A percentile compares a stretch with the other conserved stretches of the same genome.
phyloP scores from a whole-genome alignment of 208 protist genomes.

The Leishmania braziliensis region DNA sequence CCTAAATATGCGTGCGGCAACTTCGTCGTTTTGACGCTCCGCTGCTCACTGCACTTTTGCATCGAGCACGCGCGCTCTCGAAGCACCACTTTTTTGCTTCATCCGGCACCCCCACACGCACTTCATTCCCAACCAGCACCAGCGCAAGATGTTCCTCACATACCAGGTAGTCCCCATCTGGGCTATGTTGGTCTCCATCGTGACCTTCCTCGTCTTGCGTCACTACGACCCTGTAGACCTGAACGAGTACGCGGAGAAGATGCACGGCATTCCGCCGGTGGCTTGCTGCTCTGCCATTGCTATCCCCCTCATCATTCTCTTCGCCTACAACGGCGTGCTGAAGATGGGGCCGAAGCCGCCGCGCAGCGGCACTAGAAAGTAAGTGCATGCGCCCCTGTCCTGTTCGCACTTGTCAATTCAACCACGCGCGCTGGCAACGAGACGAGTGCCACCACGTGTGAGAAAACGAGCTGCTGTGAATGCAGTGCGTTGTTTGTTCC shows the following conservation, averaged over 20 bases:
- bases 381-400: no score
- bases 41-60: background rate
- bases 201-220: slow-evolving; percentile 65
- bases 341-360: slow-evolving; percentile 65
- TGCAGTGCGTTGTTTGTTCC: background rate
- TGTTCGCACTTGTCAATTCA: background rate
- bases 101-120: background rate
- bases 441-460: background rate
- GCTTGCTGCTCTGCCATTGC: slow-evolving; percentile 48
- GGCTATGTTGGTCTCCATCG: slow-evolving; percentile 43
- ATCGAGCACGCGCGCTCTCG: background rate
- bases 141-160: slow-evolving; percentile 70
- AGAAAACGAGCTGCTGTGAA: background rate
- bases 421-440: background rate
- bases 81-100: no score
- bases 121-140: background rate
- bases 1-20: background rate
- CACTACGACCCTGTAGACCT: slow-evolving; percentile 66
- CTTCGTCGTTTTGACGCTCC: background rate
- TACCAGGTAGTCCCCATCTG: slow-evolving; percentile 58
- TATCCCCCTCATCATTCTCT: slow-evolving; percentile 57
- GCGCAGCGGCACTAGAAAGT: slow-evolving; percentile 56
- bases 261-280: slow-evolving; percentile 57
- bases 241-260: slow-evolving; percentile 53
- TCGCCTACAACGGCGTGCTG: slow-evolving; percentile 55